These are phyloP conservation scores for Verticillium albo-atrum DNA, from an alignment of 2,329 filamentous ascomycete species.

Conservation along the genomic window DNA sequence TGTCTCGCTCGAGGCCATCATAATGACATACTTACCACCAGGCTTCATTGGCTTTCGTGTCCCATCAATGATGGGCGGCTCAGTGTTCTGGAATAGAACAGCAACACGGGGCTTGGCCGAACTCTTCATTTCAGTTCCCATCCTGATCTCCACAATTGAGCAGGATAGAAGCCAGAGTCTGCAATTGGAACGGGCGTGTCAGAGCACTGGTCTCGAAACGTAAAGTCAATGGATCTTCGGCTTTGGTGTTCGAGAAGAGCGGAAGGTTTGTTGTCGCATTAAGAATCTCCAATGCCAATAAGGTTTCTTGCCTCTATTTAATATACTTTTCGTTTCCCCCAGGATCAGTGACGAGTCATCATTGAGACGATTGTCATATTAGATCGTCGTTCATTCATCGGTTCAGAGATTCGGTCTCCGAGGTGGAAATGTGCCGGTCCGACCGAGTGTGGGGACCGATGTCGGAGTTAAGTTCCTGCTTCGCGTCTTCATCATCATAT, in stretches of 20 bases:
- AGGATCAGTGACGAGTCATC: neutral
- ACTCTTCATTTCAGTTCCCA: neutral
- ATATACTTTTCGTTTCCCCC: neutral
- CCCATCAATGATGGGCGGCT: constrained; percentile 41
- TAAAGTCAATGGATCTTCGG: too few species aligned
- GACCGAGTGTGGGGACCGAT: neutral
- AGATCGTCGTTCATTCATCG: neutral
- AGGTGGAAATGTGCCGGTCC: neutral
- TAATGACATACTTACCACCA: constrained; percentile 26
- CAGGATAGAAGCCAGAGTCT: too few species aligned
- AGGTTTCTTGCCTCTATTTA: too few species aligned
- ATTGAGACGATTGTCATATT: neutral
- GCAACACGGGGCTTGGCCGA: constrained; percentile 23
- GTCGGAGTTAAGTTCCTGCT: neutral
- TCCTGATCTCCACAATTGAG: neutral
- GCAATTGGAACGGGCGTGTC: too few species aligned
- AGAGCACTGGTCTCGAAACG: too few species aligned
- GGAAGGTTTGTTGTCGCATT: too few species aligned
- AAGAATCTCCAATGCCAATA: too few species aligned
- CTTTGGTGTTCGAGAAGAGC: too few species aligned
- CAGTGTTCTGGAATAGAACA: constrained; percentile 40
- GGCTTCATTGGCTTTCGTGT: constrained; percentile 44
- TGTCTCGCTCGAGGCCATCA: too few species aligned
- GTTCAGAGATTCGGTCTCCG: neutral
- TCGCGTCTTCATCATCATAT: too few species aligned